A percentile compares a stretch with the other conserved stretches of the same genome.
Conservation (phyloP, 2,329 filamentous ascomycete species). For the Daldinia eschscholtzii region DNA sequence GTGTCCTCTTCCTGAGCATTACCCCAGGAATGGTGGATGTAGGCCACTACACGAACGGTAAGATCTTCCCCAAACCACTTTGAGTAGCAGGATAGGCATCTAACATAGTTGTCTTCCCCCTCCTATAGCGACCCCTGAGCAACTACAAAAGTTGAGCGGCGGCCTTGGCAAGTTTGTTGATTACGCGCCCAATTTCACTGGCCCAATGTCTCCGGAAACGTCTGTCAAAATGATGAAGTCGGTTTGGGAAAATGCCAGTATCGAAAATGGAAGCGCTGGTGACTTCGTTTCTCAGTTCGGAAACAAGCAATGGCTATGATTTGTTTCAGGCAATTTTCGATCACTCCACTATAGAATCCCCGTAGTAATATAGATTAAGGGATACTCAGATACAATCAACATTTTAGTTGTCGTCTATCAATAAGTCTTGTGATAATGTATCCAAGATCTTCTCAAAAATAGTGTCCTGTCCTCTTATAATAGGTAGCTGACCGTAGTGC, state of each 20-base stretch:
- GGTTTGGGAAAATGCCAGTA: slow-evolving; percentile 2
- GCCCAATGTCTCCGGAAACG: background rate
- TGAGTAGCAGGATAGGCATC: background rate
- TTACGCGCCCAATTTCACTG: slow-evolving; percentile 1
- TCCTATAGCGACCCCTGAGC: background rate
- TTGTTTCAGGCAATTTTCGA: background rate
- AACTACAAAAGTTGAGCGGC: background rate
- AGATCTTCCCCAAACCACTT: background rate
- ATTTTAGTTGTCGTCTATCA: background rate
- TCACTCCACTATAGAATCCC: background rate
- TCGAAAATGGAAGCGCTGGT: background rate
- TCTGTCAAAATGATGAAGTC: background rate
- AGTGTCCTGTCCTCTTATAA: no score
- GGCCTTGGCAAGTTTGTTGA: background rate
- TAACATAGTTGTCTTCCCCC: background rate
- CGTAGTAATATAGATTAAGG: background rate
- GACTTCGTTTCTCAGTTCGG: background rate
- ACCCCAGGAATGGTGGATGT: slow-evolving; percentile 1
- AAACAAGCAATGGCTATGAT: slow-evolving; percentile 3
- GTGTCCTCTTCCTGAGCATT: slow-evolving; percentile 51
- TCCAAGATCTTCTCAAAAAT: no score
- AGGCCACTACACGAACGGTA: slow-evolving; percentile 1
- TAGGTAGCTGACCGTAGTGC: no score
- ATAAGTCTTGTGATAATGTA: background rate
- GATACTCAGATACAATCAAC: background rate